Evolutionary conservation across 306 rosid genomes (phyloP).

Genomic region (Castanea sativa): DNA sequence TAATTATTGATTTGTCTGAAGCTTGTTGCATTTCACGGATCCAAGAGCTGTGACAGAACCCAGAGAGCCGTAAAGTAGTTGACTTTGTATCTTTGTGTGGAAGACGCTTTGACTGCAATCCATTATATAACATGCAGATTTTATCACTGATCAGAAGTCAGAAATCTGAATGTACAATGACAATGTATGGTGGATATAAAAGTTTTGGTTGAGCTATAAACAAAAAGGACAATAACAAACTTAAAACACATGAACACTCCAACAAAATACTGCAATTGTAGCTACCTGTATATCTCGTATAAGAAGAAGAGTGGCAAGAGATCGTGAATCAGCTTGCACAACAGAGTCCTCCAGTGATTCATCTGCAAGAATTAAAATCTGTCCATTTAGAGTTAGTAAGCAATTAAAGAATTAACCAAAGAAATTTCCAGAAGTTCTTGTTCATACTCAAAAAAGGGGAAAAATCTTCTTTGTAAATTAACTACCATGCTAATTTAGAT

Average conservation of each 20-base stretch:
- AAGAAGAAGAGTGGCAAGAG: constrained; percentile 96
- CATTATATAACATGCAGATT: constrained; percentile 3
- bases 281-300: constrained; percentile 95
- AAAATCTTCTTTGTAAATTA: background rate
- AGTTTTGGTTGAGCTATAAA: background rate
- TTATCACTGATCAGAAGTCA: constrained; percentile 6
- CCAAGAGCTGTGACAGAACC: constrained; percentile 95
- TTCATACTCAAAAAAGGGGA: background rate
- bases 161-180: background rate
- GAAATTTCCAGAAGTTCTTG: background rate
- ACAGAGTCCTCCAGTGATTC: constrained; percentile 93
- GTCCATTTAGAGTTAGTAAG: constrained; percentile 66
- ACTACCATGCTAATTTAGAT: background rate
- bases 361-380: constrained; percentile 99
- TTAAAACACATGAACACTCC: background rate
- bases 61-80: constrained; percentile 60
- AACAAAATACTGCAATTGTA: constrained; percentile 19
- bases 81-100: constrained; percentile 73
- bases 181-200: background rate
- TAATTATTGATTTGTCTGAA: constrained; percentile 86
- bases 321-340: constrained; percentile 94
- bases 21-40: constrained; percentile 98
- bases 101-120: constrained; percentile 80
- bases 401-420: constrained; percentile 18
- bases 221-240: background rate